Conservation (phyloP, 208 protist species). For the Borovskyia barvae region DNA sequence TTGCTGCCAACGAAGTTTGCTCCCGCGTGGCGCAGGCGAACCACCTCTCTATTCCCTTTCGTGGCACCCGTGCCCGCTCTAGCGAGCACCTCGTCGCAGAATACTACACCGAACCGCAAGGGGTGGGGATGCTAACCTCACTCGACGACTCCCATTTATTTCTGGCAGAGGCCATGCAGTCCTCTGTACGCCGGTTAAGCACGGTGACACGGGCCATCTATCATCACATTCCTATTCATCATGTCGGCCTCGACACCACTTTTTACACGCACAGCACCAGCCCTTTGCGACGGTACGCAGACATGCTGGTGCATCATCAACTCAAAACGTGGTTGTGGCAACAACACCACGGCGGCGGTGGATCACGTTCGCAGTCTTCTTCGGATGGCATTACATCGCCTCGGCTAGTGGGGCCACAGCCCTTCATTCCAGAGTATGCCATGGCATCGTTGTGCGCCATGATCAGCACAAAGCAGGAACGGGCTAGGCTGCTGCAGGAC, state of each 20-base stretch:
- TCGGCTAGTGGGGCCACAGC: slow-evolving; percentile 8
- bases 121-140: slow-evolving; percentile 45
- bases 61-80: slow-evolving; percentile 75
- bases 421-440: slow-evolving; percentile 69
- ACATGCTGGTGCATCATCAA: slow-evolving; percentile 92
- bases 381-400: neutral
- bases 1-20: slow-evolving; percentile 90
- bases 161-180: slow-evolving; percentile 76
- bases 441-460: slow-evolving; percentile 81
- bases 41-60: slow-evolving; percentile 70
- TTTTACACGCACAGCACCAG: slow-evolving; percentile 88
- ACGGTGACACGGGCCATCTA: slow-evolving; percentile 87
- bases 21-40: slow-evolving; percentile 81
- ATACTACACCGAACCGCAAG: slow-evolving; percentile 58
- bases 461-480: slow-evolving; percentile 83
- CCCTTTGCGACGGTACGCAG: slow-evolving; percentile 81
- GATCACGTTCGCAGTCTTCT: neutral
- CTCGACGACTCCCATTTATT: slow-evolving; percentile 56
- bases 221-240: slow-evolving; percentile 65
- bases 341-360: slow-evolving; percentile 2
- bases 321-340: slow-evolving; percentile 81
- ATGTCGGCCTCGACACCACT: slow-evolving; percentile 73
- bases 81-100: slow-evolving; percentile 72
- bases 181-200: slow-evolving; percentile 55
- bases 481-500: slow-evolving; percentile 79